Percentiles rank a stretch among this genome's conserved stretches.
These are phyloP conservation scores for Lenzites betulinus DNA, from an alignment of 768 basidiomycete genomes.

Conservation along the genomic window DNA sequence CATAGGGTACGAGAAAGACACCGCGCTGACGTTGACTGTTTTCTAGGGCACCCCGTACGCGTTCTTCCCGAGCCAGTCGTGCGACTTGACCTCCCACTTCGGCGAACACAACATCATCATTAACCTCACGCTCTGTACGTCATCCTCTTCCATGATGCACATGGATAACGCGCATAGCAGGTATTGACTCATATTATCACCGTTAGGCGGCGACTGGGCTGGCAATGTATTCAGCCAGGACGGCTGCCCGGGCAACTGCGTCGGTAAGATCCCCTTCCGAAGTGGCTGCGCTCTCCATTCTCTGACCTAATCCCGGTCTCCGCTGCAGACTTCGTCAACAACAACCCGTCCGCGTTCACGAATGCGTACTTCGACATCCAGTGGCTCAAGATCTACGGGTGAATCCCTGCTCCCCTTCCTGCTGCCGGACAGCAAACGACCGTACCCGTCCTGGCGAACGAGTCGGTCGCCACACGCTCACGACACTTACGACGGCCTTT, in stretches of 20 bases:
- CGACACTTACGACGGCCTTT: background rate
- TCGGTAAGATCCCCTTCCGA: conserved; percentile 40
- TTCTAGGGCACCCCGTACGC: conserved; percentile 58
- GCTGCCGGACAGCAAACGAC: background rate
- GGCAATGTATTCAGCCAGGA: conserved; percentile 46
- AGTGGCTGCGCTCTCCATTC: background rate
- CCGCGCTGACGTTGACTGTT: background rate
- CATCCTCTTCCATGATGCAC: too few species aligned
- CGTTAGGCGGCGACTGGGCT: conserved; percentile 53
- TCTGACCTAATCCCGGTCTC: background rate
- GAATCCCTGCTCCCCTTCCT: conserved; percentile 20
- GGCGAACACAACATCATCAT: conserved; percentile 62
- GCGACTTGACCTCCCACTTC: conserved; percentile 56
- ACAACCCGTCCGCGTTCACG: conserved; percentile 65
- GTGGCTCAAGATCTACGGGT: conserved; percentile 27
- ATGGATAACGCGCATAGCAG: background rate
- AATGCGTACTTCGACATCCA: conserved; percentile 72
- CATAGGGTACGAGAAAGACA: background rate
- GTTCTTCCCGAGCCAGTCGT: conserved; percentile 58
- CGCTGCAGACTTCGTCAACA: conserved; percentile 57
- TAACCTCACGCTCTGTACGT: conserved; percentile 62
- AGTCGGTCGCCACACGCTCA: background rate
- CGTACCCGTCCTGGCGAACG: background rate
- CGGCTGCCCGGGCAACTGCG: conserved; percentile 54
- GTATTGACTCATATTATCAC: background rate